Conservation (phyloP, 2,329 filamentous ascomycete species). For the Paecilomyces variotii region DNA sequence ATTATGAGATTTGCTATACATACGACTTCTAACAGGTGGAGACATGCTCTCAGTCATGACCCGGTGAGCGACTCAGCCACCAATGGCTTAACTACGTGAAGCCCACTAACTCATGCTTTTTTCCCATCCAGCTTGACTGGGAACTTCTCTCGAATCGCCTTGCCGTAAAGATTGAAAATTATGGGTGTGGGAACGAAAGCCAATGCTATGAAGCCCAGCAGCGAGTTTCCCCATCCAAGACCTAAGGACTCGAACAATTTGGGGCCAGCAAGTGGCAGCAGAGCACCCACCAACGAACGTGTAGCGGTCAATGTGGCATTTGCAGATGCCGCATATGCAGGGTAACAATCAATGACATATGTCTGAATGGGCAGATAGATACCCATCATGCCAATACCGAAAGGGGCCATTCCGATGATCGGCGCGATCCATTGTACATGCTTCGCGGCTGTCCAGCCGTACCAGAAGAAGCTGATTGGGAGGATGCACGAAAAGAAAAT, state of each 20-base stretch:
- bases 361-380: conserved; percentile 49
- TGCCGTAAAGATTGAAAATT: not conserved
- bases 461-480: conserved; percentile 49
- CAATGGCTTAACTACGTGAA: not conserved
- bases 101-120: not conserved
- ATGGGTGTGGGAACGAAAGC: not conserved
- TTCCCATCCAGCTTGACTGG: not conserved
- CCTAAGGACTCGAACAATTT: conserved; percentile 37
- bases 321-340: conserved; percentile 39
- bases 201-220: conserved; percentile 44
- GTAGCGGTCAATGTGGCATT: conserved; percentile 40
- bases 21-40: not conserved
- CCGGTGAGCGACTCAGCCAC: not conserved
- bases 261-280: conserved; percentile 51
- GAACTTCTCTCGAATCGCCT: not conserved
- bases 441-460: conserved; percentile 48
- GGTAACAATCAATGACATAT: conserved; percentile 53
- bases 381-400: conserved; percentile 46
- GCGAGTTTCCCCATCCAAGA: conserved; percentile 40
- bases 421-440: conserved; percentile 50
- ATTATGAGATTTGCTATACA: not conserved
- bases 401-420: conserved; percentile 49
- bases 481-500: conserved; percentile 46
- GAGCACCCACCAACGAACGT: conserved; percentile 48
- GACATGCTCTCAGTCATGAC: not conserved